These are phyloP conservation scores for Fomitopsis pinicola DNA, from an alignment of 1,284 basidiomycete species.

Conservation along the genomic window DNA sequence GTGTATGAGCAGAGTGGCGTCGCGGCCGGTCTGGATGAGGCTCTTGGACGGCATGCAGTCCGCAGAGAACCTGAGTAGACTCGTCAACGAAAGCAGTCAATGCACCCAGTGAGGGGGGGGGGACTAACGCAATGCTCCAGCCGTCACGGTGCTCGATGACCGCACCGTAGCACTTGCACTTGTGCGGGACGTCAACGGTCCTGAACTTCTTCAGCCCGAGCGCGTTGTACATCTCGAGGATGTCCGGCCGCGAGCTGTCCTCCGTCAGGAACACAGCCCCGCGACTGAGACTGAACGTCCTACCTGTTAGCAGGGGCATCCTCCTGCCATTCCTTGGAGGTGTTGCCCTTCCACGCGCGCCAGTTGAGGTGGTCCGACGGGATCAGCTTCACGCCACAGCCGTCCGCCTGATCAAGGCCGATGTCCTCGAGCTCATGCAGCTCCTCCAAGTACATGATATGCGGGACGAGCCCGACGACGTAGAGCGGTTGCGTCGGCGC, in stretches of 20 bases:
- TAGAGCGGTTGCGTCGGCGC: constrained; percentile 61
- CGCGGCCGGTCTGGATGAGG: constrained; percentile 63
- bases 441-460: constrained; percentile 65
- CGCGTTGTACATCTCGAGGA: constrained; percentile 39
- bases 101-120: constrained; percentile 3
- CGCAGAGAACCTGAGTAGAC: constrained; percentile 63
- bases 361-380: constrained; percentile 53
- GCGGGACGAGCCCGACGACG: constrained; percentile 54
- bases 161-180: constrained; percentile 67
- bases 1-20: constrained; percentile 85
- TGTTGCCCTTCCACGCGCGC: constrained; percentile 35
- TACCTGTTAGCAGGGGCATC: constrained; percentile 17
- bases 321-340: constrained; percentile 22
- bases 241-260: constrained; percentile 35
- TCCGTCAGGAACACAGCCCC: neutral
- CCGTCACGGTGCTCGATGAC: constrained; percentile 66
- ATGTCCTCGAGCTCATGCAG: constrained; percentile 62
- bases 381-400: constrained; percentile 50
- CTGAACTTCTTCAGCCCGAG: constrained; percentile 54
- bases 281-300: neutral
- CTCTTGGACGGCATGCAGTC: constrained; percentile 81
- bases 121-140: constrained; percentile 77
- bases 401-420: constrained; percentile 44
- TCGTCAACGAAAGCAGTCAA: constrained; percentile 4
- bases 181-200: constrained; percentile 73